phyloP scores from a whole-genome alignment of 2,329 filamentous ascomycete species.

The Colletotrichum simmondsii region DNA sequence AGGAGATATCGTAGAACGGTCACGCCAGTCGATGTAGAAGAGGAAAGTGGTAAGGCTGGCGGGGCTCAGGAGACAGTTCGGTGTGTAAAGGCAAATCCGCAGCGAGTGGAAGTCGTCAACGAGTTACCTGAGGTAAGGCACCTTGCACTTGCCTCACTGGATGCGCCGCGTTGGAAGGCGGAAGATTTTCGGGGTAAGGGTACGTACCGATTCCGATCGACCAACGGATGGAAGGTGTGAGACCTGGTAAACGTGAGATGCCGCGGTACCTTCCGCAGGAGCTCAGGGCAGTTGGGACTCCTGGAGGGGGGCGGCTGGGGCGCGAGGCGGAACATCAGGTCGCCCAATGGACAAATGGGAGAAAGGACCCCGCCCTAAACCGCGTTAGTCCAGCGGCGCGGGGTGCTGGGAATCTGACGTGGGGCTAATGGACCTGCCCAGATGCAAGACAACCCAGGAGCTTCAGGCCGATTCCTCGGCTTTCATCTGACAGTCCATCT shows the following conservation, averaged over 20 bases:
- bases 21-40: neutral
- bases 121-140: neutral
- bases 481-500: slow-evolving; percentile 33
- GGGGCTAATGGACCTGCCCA: slow-evolving; percentile 31
- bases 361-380: slow-evolving; percentile 23
- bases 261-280: slow-evolving; percentile 14
- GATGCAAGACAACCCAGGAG: slow-evolving; percentile 31
- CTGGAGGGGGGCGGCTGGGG: slow-evolving; percentile 10
- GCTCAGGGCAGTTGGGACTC: slow-evolving; percentile 5
- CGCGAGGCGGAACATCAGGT: slow-evolving; percentile 9
- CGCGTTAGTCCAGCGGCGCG: slow-evolving; percentile 18
- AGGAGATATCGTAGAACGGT: neutral
- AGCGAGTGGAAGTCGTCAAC: slow-evolving; percentile 15
- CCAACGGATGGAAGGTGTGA: neutral
- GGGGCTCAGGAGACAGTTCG: neutral
- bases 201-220: slow-evolving; percentile 21
- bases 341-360: slow-evolving; percentile 17
- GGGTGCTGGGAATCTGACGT: slow-evolving; percentile 32
- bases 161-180: slow-evolving; percentile 28
- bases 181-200: slow-evolving; percentile 29
- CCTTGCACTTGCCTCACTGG: slow-evolving; percentile 20
- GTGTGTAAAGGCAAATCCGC: neutral
- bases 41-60: neutral
- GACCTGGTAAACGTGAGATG: slow-evolving; percentile 2
- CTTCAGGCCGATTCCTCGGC: slow-evolving; percentile 33